Conservation (phyloP, 495 filamentous ascomycete species). For the Cairneyella variabilis region DNA sequence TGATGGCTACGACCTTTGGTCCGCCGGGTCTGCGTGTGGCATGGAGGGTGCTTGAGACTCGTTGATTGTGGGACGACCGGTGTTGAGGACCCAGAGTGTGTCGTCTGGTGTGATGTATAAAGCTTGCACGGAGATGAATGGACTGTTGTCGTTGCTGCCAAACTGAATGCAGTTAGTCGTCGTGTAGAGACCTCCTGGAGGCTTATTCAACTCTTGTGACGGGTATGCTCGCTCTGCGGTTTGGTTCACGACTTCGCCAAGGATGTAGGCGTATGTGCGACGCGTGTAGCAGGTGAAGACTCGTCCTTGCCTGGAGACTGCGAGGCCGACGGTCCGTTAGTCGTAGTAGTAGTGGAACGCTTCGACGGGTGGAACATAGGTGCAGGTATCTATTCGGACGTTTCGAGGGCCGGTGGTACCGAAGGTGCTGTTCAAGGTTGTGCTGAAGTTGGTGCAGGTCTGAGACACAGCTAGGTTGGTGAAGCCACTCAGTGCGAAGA, state of each 20-base stretch:
- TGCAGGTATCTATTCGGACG: slow-evolving; percentile 33
- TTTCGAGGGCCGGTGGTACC: slow-evolving; percentile 7
- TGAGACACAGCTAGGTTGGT: too few species aligned
- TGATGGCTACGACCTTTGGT: slow-evolving; percentile 36
- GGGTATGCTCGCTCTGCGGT: slow-evolving; percentile 36
- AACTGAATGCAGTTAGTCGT: slow-evolving; percentile 29
- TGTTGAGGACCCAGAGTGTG: slow-evolving; percentile 40
- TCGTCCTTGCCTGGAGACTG: slow-evolving; percentile 33
- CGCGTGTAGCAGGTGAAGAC: slow-evolving; percentile 38
- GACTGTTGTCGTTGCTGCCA: slow-evolving; percentile 29
- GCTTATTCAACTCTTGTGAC: slow-evolving; percentile 29
- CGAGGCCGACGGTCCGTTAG: slow-evolving; percentile 39
- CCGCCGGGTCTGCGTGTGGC: slow-evolving; percentile 36
- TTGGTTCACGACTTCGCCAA: slow-evolving; percentile 33
- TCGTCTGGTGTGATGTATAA: slow-evolving; percentile 35
- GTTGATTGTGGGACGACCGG: slow-evolving; percentile 35
- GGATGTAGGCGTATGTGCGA: slow-evolving; percentile 31
- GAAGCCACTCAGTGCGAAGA: too few species aligned
- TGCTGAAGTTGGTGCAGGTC: slow-evolving; percentile 1
- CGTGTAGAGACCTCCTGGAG: slow-evolving; percentile 28
- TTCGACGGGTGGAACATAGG: slow-evolving; percentile 35
- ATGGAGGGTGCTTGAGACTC: slow-evolving; percentile 31
- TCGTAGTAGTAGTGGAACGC: slow-evolving; percentile 39
- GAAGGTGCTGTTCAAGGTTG: slow-evolving; percentile 4
- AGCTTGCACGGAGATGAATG: slow-evolving; percentile 38